Percentiles rank a stretch among this genome's conserved stretches.
Conservation (phyloP, 2,329 filamentous ascomycete genomes). For the Phyllosticta paracitricarpa region DNA sequence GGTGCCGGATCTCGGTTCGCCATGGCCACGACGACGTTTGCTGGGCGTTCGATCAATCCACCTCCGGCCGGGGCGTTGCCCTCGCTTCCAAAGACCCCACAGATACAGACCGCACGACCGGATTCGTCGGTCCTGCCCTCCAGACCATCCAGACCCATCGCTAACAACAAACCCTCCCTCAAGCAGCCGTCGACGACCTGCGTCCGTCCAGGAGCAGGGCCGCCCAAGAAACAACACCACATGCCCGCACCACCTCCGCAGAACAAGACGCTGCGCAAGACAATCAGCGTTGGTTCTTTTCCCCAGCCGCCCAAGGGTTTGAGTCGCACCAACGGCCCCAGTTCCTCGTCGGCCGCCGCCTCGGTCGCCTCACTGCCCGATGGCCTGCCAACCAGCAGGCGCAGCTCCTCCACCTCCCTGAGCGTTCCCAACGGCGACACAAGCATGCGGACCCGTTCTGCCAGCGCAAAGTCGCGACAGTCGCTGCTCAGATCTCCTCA, state of each 20-base stretch:
- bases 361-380: conserved; percentile 16
- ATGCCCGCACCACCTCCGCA: conserved; percentile 16
- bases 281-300: conserved; percentile 88
- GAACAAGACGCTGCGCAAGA: conserved; percentile 64
- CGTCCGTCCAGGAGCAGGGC: neutral
- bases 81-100: conserved; percentile 3
- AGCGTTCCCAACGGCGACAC: conserved; percentile 20
- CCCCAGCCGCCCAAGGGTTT: conserved; percentile 73
- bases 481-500: conserved; percentile 51
- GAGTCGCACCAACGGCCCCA: conserved; percentile 49
- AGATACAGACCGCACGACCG: conserved; percentile 3
- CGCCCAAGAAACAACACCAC: conserved; percentile 15
- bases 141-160: neutral
- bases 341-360: conserved; percentile 41
- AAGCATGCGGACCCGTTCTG: conserved; percentile 24
- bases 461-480: conserved; percentile 12
- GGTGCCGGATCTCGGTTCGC: neutral
- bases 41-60: neutral
- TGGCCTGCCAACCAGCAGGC: conserved; percentile 24
- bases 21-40: neutral
- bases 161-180: conserved; percentile 7
- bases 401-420: conserved; percentile 20
- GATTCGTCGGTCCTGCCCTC: conserved; percentile 11
- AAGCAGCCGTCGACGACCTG: conserved; percentile 3
- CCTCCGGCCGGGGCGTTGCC: neutral